Evolutionary conservation across 176 grass and related monocot species (phyloP).

Genomic region (Oryza meyeriana): DNA sequence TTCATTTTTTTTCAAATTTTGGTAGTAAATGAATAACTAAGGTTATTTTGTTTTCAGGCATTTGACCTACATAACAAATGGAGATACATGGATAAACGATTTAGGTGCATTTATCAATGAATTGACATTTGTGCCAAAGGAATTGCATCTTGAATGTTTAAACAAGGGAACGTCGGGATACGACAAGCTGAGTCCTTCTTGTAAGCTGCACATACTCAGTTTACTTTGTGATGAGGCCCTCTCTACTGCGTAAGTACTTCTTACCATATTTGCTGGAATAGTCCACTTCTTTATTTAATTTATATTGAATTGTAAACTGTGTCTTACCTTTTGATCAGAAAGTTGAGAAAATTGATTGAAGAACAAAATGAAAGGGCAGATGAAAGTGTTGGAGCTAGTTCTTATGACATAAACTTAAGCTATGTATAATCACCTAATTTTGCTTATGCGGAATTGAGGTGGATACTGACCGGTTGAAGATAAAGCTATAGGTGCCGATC

Average conservation of each 20-base stretch:
- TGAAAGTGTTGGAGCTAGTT: too few species aligned
- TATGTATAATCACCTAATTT: too few species aligned
- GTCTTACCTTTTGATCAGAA: conserved; percentile 38
- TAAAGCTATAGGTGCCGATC: too few species aligned
- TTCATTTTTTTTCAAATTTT: not conserved
- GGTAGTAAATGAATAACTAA: conserved; percentile 13
- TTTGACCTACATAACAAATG: conserved; percentile 45
- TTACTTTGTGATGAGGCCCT: conserved; percentile 78
- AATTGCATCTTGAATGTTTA: conserved; percentile 41
- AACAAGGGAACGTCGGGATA: conserved; percentile 48
- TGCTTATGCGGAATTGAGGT: too few species aligned
- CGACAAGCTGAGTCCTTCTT: conserved; percentile 52
- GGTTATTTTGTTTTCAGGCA: conserved; percentile 46
- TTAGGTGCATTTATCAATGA: conserved; percentile 51
- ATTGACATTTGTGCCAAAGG: conserved; percentile 38
- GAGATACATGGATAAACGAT: conserved; percentile 57
- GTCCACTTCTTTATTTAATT: conserved; percentile 9
- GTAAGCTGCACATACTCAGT: conserved; percentile 71
- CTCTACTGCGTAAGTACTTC: conserved; percentile 55
- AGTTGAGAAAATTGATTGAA: conserved; percentile 54
- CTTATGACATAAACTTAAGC: too few species aligned
- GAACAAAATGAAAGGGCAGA: not conserved
- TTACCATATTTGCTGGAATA: conserved; percentile 12
- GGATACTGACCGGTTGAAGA: too few species aligned
- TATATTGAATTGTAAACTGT: conserved; percentile 23